These are phyloP conservation scores for Phytophthora kernoviae DNA, from an alignment of 352 stramenopile genomes.

Conservation along the genomic window DNA sequence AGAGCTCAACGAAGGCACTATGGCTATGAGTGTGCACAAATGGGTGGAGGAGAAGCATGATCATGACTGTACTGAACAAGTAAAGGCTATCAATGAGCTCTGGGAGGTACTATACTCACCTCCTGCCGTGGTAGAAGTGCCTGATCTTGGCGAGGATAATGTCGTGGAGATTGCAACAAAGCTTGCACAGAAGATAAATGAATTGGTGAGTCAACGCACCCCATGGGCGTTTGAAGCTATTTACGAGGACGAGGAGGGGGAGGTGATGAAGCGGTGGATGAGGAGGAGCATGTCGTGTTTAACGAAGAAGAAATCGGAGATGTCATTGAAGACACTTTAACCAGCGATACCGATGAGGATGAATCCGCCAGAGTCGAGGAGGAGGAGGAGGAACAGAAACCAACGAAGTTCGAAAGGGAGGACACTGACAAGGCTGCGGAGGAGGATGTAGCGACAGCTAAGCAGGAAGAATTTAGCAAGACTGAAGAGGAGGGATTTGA, in stretches of 20 bases:
- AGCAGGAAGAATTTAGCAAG: not conserved
- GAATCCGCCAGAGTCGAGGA: conserved; percentile 11
- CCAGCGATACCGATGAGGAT: conserved; percentile 4
- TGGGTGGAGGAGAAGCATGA: conserved; percentile 82
- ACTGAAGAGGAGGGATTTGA: not conserved
- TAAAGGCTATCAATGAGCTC: conserved; percentile 82
- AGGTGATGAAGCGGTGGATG: conserved; percentile 22
- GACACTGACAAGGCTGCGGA: conserved; percentile 4
- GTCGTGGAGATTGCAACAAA: conserved; percentile 52
- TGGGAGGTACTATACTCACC: conserved; percentile 68
- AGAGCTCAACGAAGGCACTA: conserved; percentile 76
- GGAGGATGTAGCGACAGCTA: not conserved
- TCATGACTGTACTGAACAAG: conserved; percentile 63
- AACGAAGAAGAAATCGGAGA: conserved; percentile 18
- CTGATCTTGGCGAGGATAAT: conserved; percentile 48
- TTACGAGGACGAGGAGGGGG: conserved; percentile 28
- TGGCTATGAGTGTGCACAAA: conserved; percentile 90
- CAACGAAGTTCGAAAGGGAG: conserved; percentile 8
- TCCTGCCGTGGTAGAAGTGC: conserved; percentile 71
- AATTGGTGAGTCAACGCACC: conserved; percentile 57
- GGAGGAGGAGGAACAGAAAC: conserved; percentile 6
- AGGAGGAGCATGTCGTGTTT: conserved; percentile 21
- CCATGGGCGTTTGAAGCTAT: conserved; percentile 62
- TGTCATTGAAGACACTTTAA: not conserved
- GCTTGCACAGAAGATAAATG: conserved; percentile 46